These are phyloP conservation scores for Debaryomyces hansenii DNA, from an alignment of 805 yeast species.

Conservation along the genomic window DNA sequence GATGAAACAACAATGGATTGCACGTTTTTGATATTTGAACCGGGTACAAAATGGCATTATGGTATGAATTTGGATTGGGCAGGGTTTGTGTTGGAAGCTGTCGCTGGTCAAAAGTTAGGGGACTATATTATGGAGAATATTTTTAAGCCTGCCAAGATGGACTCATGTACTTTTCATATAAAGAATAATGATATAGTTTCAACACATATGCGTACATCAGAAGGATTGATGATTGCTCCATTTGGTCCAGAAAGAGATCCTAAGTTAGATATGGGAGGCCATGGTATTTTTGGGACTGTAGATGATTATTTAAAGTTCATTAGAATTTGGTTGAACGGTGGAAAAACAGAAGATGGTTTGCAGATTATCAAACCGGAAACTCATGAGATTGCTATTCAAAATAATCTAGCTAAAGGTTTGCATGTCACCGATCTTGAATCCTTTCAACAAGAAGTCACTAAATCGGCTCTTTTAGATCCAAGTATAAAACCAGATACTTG, in stretches of 20 bases:
- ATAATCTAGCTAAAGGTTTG: conserved; percentile 28
- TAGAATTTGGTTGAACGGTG: conserved; percentile 40
- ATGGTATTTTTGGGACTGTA: conserved; percentile 41
- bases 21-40: conserved; percentile 31
- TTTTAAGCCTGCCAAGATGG: conserved; percentile 27
- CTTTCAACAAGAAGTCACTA: not conserved
- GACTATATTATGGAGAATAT: conserved; percentile 27
- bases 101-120: conserved; percentile 24
- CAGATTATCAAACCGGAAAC: conserved; percentile 31
- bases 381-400: conserved; percentile 25
- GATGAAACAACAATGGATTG: conserved; percentile 14
- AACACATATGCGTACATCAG: conserved; percentile 8
- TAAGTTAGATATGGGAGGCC: conserved; percentile 40
- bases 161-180: conserved; percentile 18
- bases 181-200: conserved; percentile 15
- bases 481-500: conserved; percentile 20
- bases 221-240: not conserved
- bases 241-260: conserved; percentile 16
- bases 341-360: conserved; percentile 35
- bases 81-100: conserved; percentile 28
- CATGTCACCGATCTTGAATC: conserved; percentile 17
- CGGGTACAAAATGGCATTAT: conserved; percentile 36
- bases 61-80: conserved; percentile 39
- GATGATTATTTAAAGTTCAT: conserved; percentile 40
- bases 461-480: not conserved